Percentiles rank a stretch among this genome's conserved stretches.
Evolutionary conservation across 2,329 filamentous ascomycete genomes (phyloP).

Genomic region (Trichophyton benhamiae): DNA sequence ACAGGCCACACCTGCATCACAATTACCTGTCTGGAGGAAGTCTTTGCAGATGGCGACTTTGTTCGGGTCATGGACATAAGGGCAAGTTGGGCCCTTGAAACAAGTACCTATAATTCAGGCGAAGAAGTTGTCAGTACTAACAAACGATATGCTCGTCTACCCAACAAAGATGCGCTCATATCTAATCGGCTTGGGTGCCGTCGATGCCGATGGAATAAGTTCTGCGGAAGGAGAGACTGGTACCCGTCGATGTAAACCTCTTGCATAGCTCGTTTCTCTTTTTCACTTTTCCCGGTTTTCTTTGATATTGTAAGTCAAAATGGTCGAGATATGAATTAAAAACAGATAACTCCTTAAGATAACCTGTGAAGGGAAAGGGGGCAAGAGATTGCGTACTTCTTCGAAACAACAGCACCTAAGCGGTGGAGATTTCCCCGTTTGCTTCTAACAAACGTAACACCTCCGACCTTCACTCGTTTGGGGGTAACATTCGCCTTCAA

Average conservation of each 20-base stretch:
- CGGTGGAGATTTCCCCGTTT: constrained; percentile 80
- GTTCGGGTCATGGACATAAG: constrained; percentile 67
- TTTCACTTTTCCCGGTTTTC: constrained; percentile 41
- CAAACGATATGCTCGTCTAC: constrained; percentile 12
- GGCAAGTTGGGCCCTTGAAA: constrained; percentile 65
- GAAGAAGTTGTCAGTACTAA: constrained; percentile 22
- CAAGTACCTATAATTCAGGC: constrained; percentile 57
- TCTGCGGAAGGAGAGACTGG: constrained; percentile 24
- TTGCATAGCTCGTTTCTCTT: constrained; percentile 66
- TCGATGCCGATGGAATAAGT: constrained; percentile 10
- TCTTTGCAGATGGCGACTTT: constrained; percentile 88
- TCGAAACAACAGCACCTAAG: constrained; percentile 59
- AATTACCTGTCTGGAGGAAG: constrained; percentile 67
- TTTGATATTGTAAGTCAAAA: constrained; percentile 15
- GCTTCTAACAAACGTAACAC: constrained; percentile 72
- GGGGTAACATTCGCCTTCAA: constrained; percentile 57
- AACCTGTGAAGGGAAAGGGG: neutral
- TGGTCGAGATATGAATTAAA: neutral
- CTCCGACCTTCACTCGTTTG: constrained; percentile 58
- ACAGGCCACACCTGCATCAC: constrained; percentile 64
- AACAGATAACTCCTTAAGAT: neutral
- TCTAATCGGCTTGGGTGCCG: constrained; percentile 6
- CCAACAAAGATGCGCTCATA: constrained; percentile 4
- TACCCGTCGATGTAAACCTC: constrained; percentile 46
- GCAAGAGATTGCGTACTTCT: constrained; percentile 51